Conservation (phyloP, 208 protist species). For the Acanthamoeba rhysodes region DNA sequence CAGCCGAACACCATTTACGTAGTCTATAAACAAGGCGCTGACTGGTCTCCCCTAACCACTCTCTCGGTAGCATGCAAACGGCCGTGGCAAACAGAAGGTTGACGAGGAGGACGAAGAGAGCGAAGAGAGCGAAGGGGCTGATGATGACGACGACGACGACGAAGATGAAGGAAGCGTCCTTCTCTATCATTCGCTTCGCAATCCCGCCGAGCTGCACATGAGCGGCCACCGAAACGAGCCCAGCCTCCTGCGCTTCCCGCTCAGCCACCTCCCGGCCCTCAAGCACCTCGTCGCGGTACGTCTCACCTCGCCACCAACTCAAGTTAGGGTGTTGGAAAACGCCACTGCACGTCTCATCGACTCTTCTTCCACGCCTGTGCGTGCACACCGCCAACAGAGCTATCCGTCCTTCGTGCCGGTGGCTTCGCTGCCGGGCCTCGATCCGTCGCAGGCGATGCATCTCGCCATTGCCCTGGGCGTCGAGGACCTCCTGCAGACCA, state of each 20-base stretch:
- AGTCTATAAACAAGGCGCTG: no score
- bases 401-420: conserved; percentile 40
- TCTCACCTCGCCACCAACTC: neutral
- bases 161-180: conserved; percentile 60
- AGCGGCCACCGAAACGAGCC: conserved; percentile 33
- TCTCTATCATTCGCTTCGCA: conserved; percentile 32
- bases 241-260: conserved; percentile 44
- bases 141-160: neutral
- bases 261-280: neutral
- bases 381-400: neutral
- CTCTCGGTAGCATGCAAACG: neutral
- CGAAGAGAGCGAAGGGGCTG: neutral
- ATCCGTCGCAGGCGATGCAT: neutral
- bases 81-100: neutral
- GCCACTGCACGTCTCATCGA: neutral
- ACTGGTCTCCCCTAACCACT: no score
- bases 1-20: neutral
- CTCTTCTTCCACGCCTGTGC: neutral
- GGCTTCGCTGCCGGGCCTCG: conserved; percentile 21
- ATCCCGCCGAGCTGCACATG: conserved; percentile 44
- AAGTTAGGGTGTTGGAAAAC: neutral
- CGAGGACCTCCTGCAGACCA: conserved; percentile 31
- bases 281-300: conserved; percentile 17
- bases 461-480: conserved; percentile 17
- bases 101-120: neutral